Conservation (phyloP, 2,329 filamentous ascomycete species). For the Cryphonectria nitschkei region DNA sequence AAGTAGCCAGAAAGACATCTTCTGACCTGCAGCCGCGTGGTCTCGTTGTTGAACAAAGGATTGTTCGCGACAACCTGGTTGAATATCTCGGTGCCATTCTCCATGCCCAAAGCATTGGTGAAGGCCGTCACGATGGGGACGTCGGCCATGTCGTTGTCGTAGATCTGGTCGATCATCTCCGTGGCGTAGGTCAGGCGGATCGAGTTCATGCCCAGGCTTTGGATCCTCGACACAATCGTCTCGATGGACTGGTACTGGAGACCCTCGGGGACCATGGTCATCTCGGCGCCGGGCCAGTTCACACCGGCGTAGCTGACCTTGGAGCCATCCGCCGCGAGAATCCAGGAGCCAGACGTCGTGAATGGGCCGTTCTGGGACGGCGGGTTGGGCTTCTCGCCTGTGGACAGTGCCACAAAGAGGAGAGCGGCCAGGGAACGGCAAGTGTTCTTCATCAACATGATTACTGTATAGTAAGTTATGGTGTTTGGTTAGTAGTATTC, state of each 20-base stretch:
- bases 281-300: conserved; percentile 65
- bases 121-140: conserved; percentile 51
- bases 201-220: conserved; percentile 64
- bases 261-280: conserved; percentile 68
- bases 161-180: conserved; percentile 65
- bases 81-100: conserved; percentile 57
- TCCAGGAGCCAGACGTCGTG: conserved; percentile 44
- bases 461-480: neutral
- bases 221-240: conserved; percentile 58
- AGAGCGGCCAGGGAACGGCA: conserved; percentile 1
- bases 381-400: neutral
- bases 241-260: conserved; percentile 63
- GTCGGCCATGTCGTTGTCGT: conserved; percentile 51
- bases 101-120: conserved; percentile 49
- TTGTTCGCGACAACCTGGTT: conserved; percentile 59
- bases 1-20: neutral
- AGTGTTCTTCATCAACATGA: conserved; percentile 7
- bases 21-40: conserved; percentile 55
- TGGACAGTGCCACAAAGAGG: conserved; percentile 2
- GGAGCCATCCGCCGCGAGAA: conserved; percentile 47
- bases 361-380: conserved; percentile 51
- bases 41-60: conserved; percentile 56
- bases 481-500: neutral
- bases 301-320: conserved; percentile 56
- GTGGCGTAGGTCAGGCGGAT: conserved; percentile 67